phyloP scores from a whole-genome alignment of 257 asterid genomes.

The Apocynum venetum region DNA sequence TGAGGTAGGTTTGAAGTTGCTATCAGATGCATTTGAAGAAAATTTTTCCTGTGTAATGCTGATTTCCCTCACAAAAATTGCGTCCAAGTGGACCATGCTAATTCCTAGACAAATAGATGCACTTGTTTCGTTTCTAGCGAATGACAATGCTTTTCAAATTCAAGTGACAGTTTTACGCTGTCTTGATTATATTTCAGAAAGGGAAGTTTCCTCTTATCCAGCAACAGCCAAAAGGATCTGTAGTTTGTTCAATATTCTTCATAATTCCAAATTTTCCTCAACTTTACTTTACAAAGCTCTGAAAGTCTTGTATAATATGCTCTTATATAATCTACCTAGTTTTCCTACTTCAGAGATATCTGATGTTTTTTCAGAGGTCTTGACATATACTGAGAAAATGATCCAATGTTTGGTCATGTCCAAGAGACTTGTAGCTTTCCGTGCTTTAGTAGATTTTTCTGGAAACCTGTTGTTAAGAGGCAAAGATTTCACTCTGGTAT shows the following conservation, averaged over 20 bases:
- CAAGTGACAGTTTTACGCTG: conserved; percentile 63
- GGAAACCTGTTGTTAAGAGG: conserved; percentile 49
- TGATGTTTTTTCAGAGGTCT: conserved; percentile 40
- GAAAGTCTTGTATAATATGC: conserved; percentile 54
- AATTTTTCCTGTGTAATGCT: conserved; percentile 62
- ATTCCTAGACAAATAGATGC: conserved; percentile 65
- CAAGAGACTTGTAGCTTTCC: conserved; percentile 46
- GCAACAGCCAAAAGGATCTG: conserved; percentile 30
- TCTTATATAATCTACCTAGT: conserved; percentile 32
- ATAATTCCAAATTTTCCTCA: conserved; percentile 42
- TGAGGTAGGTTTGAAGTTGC: conserved; percentile 78
- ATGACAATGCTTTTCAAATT: conserved; percentile 46
- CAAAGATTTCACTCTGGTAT: conserved; percentile 43
- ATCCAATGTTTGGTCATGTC: conserved; percentile 37
- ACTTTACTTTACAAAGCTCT: conserved; percentile 54
- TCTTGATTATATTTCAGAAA: conserved; percentile 39
- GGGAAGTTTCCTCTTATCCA: conserved; percentile 42
- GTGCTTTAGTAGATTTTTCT: conserved; percentile 48
- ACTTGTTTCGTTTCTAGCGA: conserved; percentile 46
- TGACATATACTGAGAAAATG: conserved; percentile 33
- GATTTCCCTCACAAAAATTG: conserved; percentile 76
- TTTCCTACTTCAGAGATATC: conserved; percentile 44
- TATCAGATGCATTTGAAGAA: conserved; percentile 61
- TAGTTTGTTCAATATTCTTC: conserved; percentile 43
- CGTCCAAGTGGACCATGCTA: conserved; percentile 67